phyloP scores from a whole-genome alignment of 169 alveolate genomes.

The Plasmodium falciparum region DNA sequence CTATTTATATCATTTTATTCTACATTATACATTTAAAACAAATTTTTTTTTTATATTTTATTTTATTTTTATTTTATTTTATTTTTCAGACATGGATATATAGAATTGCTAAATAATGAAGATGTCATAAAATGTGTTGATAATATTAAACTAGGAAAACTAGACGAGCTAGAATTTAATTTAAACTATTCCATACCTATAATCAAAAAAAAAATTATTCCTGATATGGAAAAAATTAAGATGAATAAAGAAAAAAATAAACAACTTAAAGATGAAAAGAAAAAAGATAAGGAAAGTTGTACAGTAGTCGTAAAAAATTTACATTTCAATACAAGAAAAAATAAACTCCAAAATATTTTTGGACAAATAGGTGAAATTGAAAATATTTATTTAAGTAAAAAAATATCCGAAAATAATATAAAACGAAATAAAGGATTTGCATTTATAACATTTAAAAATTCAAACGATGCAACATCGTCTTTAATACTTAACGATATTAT shows the following conservation, averaged over 20 bases:
- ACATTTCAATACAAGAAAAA: constrained; percentile 63
- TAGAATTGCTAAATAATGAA: constrained; percentile 77
- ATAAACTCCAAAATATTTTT: constrained; percentile 47
- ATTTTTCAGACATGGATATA: constrained; percentile 77
- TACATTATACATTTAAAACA: too few species aligned
- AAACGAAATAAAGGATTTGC: constrained; percentile 80
- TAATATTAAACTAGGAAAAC: constrained; percentile 30
- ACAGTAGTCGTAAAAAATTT: constrained; percentile 68
- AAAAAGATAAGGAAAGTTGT: constrained; percentile 60
- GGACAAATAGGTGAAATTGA: constrained; percentile 71
- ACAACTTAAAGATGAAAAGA: constrained; percentile 42
- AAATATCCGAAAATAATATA: constrained; percentile 64
- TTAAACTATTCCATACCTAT: constrained; percentile 73
- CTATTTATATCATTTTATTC: too few species aligned
- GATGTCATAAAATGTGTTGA: constrained; percentile 78
- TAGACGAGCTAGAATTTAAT: constrained; percentile 38
- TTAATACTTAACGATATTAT: constrained; percentile 51
- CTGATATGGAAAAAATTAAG: constrained; percentile 79
- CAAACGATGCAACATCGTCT: constrained; percentile 68
- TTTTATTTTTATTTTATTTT: background rate
- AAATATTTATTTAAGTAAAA: constrained; percentile 56
- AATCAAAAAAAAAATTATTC: constrained; percentile 78
- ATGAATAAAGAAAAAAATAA: constrained; percentile 55
- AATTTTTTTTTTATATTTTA: too few species aligned
- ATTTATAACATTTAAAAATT: constrained; percentile 73